Evolutionary conservation across 148 eudicot genomes (phyloP).

Genomic region (Rheum nobile): DNA sequence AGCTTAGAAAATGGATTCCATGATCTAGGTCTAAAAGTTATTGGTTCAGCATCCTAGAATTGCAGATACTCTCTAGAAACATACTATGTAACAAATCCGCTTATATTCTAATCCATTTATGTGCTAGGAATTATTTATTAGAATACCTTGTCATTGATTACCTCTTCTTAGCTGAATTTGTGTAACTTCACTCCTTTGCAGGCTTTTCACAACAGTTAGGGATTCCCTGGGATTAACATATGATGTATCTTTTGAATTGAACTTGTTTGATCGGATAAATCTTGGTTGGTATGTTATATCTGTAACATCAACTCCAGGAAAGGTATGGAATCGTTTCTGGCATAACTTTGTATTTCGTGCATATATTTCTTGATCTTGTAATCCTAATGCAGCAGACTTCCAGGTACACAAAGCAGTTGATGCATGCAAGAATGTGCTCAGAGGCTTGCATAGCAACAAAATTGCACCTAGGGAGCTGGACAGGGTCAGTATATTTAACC

Average conservation of each 20-base stretch:
- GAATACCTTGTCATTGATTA: background rate
- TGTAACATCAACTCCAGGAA: slow-evolving; percentile 92
- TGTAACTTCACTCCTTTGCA: slow-evolving; percentile 18
- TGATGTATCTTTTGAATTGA: slow-evolving; percentile 90
- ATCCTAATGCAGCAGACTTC: slow-evolving; percentile 11
- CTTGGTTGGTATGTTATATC: slow-evolving; percentile 99
- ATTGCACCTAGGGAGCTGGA: slow-evolving; percentile 77
- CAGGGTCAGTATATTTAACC: slow-evolving; percentile 46
- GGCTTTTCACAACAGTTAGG: slow-evolving; percentile 96
- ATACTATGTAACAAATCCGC: background rate
- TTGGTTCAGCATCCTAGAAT: background rate
- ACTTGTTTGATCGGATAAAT: slow-evolving; percentile 81
- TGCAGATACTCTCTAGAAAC: background rate
- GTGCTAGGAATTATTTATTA: background rate
- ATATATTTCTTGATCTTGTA: slow-evolving; percentile 4
- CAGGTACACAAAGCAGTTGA: slow-evolving; percentile 98
- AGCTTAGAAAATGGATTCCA: background rate
- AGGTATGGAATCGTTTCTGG: slow-evolving; percentile 39
- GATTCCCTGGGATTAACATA: slow-evolving; percentile 97
- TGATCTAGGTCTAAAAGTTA: background rate
- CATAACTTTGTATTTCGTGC: background rate
- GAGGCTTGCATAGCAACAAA: slow-evolving; percentile 72
- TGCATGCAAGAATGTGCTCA: slow-evolving; percentile 92
- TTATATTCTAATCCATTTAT: background rate
- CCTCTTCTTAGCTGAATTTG: slow-evolving; percentile 1